Conservation (phyloP, 768 basidiomycete genomes). For the Thelephora ganbajun region DNA sequence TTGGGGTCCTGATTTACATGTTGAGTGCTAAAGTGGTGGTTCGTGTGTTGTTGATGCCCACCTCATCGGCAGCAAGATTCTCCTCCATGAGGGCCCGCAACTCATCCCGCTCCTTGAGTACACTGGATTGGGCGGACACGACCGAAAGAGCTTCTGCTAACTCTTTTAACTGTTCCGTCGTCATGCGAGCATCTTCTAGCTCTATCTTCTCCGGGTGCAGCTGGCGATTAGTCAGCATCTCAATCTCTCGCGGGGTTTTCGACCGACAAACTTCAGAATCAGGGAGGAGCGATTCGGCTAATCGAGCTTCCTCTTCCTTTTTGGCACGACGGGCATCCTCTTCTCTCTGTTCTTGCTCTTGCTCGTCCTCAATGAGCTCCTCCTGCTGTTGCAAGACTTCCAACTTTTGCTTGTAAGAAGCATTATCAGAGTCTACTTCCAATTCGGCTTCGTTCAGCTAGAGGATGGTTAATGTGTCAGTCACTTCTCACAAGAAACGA, state of each 20-base stretch:
- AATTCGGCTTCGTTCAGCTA: constrained; percentile 96
- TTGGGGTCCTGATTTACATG: constrained; percentile 45
- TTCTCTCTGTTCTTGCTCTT: constrained; percentile 94
- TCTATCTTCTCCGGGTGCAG: constrained; percentile 46
- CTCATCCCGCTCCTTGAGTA: constrained; percentile 92
- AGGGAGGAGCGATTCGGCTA: constrained; percentile 73
- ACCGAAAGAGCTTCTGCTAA: constrained; percentile 83
- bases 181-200: constrained; percentile 82
- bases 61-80: constrained; percentile 81
- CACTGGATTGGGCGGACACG: constrained; percentile 85
- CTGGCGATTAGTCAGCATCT: constrained; percentile 19
- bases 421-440: constrained; percentile 86
- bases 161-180: constrained; percentile 88
- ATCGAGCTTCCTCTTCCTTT: constrained; percentile 60
- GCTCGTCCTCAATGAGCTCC: constrained; percentile 98
- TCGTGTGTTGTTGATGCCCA: constrained; percentile 15
- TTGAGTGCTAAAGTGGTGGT: constrained; percentile 5
- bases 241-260: neutral
- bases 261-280: constrained; percentile 62
- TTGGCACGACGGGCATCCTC: constrained; percentile 81
- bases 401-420: constrained; percentile 95
- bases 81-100: constrained; percentile 87
- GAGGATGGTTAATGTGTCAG: neutral
- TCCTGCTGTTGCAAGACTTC: constrained; percentile 97
- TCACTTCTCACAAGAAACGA: constrained; percentile 4